Conservation (phyloP, 257 asterid genomes). For the Gentiana macrophylla region DNA sequence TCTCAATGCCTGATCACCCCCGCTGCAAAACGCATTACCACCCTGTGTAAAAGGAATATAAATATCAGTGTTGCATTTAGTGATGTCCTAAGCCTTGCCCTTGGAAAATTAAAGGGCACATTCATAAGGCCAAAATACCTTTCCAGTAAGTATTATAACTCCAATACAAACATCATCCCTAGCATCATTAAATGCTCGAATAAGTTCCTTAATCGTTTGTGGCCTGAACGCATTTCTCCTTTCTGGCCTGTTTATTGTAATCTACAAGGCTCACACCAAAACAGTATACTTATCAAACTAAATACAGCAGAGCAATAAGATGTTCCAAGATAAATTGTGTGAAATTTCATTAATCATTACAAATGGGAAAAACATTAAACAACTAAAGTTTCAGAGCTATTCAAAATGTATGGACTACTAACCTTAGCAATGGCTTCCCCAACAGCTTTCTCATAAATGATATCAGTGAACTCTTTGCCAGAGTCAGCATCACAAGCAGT, state of each 20-base stretch:
- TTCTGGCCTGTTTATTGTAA: slow-evolving; percentile 90
- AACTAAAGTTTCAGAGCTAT: no score
- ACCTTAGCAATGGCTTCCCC: slow-evolving; percentile 98
- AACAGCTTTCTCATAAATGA: slow-evolving; percentile 72
- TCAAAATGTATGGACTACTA: background rate
- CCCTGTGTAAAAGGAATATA: slow-evolving; percentile 40
- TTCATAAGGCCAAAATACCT: slow-evolving; percentile 30
- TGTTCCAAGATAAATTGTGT: no score
- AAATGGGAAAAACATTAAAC: no score
- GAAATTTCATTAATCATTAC: no score
- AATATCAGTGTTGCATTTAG: background rate
- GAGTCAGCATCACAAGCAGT: slow-evolving; percentile 45
- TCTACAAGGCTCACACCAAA: slow-evolving; percentile 24
- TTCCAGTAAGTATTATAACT: slow-evolving; percentile 85
- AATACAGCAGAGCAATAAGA: background rate
- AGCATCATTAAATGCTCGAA: slow-evolving; percentile 82
- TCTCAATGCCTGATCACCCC: slow-evolving; percentile 89
- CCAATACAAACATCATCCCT: slow-evolving; percentile 78
- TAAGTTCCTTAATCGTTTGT: slow-evolving; percentile 86
- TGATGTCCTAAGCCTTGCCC: background rate
- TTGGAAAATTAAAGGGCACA: background rate
- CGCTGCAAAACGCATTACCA: slow-evolving; percentile 76
- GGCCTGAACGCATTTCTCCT: slow-evolving; percentile 93
- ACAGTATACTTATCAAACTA: background rate
- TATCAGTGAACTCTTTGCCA: slow-evolving; percentile 61